Evolutionary conservation across 208 protist species (phyloP).

Genomic region (Trypanosomatidae sp.): DNA sequence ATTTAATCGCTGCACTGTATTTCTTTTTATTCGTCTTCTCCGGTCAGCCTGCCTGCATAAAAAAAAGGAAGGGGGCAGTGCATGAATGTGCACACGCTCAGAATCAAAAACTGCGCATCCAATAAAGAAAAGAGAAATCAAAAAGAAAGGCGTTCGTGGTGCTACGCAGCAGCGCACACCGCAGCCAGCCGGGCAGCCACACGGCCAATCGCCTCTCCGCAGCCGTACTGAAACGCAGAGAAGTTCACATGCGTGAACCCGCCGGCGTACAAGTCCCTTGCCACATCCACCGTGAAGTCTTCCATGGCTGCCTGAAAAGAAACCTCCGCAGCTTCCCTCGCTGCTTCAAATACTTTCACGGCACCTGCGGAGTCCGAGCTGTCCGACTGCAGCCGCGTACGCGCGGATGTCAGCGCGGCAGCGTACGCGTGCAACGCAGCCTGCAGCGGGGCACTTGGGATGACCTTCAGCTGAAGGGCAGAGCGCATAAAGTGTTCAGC

Average conservation of each 20-base stretch:
- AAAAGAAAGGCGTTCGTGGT: no score
- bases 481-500: conserved; percentile 27
- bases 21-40: no score
- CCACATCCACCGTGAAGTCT: conserved; percentile 27
- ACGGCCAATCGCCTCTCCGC: conserved; percentile 24
- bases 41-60: no score
- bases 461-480: conserved; percentile 29
- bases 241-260: conserved; percentile 43
- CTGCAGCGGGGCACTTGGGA: conserved; percentile 26
- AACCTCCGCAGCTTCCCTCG: conserved; percentile 28
- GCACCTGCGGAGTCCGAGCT: background rate
- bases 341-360: conserved; percentile 2
- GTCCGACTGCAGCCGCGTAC: background rate
- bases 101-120: no score
- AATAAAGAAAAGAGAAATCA: no score
- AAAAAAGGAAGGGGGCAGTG: no score
- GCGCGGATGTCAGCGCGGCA: conserved; percentile 4
- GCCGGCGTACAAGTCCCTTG: conserved; percentile 8
- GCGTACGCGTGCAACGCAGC: conserved; percentile 28
- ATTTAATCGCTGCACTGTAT: no score
- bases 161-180: no score
- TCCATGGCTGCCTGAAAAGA: conserved; percentile 27
- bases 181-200: conserved; percentile 25
- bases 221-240: conserved; percentile 38
- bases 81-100: no score